Conservation (phyloP, 1,284 basidiomycete genomes). For the Phellopilus nigrolimitatus region DNA sequence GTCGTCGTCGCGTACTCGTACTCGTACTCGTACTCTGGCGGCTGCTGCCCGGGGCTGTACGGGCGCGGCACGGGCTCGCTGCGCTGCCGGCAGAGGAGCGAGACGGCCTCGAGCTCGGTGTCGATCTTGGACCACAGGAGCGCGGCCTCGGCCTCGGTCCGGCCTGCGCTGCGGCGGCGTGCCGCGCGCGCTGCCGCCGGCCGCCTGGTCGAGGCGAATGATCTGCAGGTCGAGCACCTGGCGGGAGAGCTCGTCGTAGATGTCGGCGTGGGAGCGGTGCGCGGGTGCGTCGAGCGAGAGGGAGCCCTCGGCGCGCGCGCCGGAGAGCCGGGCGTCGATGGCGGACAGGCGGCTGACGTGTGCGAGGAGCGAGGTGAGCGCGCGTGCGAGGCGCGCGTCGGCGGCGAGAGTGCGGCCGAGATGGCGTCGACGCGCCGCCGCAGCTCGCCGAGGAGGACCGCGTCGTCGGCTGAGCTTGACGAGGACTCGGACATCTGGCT, state of each 20-base stretch:
- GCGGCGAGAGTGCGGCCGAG: constrained; percentile 37
- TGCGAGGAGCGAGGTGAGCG: constrained; percentile 61
- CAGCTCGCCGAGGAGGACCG: constrained; percentile 60
- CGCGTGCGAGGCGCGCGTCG: constrained; percentile 57
- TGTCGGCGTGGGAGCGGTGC: constrained; percentile 34
- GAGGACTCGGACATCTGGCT: constrained; percentile 44
- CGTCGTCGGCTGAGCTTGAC: constrained; percentile 35
- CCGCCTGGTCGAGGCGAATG: constrained; percentile 39
- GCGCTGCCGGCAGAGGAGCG: constrained; percentile 58
- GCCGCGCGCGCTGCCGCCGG: constrained; percentile 27
- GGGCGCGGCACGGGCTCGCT: constrained; percentile 33
- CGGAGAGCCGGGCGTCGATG: constrained; percentile 26
- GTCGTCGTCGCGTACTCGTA: constrained; percentile 38
- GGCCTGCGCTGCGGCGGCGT: constrained; percentile 47
- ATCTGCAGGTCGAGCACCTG: constrained; percentile 66
- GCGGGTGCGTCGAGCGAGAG: constrained; percentile 21
- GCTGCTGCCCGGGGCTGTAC: constrained; percentile 38
- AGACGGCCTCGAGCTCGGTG: constrained; percentile 64
- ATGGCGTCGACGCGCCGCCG: constrained; percentile 46
- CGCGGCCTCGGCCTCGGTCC: constrained; percentile 56
- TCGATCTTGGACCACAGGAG: constrained; percentile 74
- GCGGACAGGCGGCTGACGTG: constrained; percentile 58
- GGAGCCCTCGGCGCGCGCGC: constrained; percentile 22
- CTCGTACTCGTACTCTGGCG: constrained; percentile 62
- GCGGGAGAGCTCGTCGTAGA: constrained; percentile 58